Base-by-base conservation (phyloP, 2,329 filamentous ascomycete species). In the Cladosporium sp. region DNA sequence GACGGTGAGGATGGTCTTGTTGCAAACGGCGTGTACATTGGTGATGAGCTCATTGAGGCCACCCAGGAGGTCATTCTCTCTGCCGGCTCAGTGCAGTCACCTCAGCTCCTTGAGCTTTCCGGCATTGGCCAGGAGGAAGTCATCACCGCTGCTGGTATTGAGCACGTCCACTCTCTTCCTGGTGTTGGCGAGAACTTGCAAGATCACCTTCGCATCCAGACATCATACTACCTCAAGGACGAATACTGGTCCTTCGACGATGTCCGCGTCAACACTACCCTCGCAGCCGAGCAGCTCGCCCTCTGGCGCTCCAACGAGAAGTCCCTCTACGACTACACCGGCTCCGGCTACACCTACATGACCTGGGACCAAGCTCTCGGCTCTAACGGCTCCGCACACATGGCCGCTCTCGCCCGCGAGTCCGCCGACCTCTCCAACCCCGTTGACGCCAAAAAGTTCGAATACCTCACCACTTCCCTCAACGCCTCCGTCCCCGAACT, bases 341-440 rank as follows among this genome's bases (percentile, higher is more conserved):
- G 74, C 28, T 77, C 73, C 44, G 79, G 73, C 0, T 82, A 82
- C 62, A 69, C 78, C 1, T 84, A 81, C 71, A 72, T 80, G 38
- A 79, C 78, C 26, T 84, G 81, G 81, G 67, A 72, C 3, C 76
- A 78, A 62, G 74, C 78, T 7, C 73, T 76, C n/a, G 74, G 75
- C 41, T 72, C 74, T 14, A 74, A 73, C 2, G 78, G 74, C 10
- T 70, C 71, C 4, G 65, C 71, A 1, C 34, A 62, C 71, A 12
- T 74, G 69, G 5, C 74, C 73, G 34, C 72, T 70, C 54, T 67
- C 60, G 68, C 62, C 30, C 32, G 69, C 80, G 36, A 60, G 3
- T 63, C 67, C 24, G 63, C 67, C 18, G 44, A 65, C 21, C 47
- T 44, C 7, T 38, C n/a, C 26, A 68, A 67, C 47, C 32, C 65